Base-by-base conservation (phyloP, 2,329 filamentous ascomycete species). In the Diaporthe helianthi region DNA sequence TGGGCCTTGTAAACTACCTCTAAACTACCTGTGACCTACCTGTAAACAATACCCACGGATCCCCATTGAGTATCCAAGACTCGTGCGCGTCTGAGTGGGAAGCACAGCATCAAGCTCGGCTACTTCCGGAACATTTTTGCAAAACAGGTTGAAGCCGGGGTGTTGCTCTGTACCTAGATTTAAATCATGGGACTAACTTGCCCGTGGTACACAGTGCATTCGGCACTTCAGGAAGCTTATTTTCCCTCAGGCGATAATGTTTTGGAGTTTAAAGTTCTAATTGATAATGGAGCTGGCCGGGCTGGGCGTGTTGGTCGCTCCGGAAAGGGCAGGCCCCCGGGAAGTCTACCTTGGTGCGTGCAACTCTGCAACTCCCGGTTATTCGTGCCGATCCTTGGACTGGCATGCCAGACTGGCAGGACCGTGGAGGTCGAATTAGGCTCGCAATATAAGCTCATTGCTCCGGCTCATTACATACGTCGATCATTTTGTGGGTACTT, bases 401-500 rank as follows among this genome's bases (percentile, higher is more conserved):
- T 44, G 24, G 13, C 44, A 44, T n/a, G n/a, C n/a, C n/a, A n/a
- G n/a, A n/a, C n/a, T n/a, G n/a, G n/a, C n/a, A n/a, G n/a, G 55
- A 12, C 24, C 41, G 33, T 36, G 5, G 38, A 46, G 41, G 58
- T 61, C 58, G 10, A 47, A 47, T 33, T 61, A 47, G 41, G 58
- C 58, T 61, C 58, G 15, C 2, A 12, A 61, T 24, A 33, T 41
- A 63, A 63, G 58, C 58, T 63, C 44, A 19, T 47, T 36, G 58
- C 58, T 49, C 58, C n/a, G 26, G 58, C n/a, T 19, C n/a, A 47
- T 49, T 29, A 33, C n/a, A n/a, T n/a, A 15, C 5, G 58, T 19
- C 49, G 41, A 63, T 63, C 58, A 19, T 19, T 63, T 63, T 49
- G 19, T 63, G 58, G 58, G 58, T 63, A n/a, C 47, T n/a, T 15